Base-by-base conservation (phyloP, 2,329 filamentous ascomycete genomes). In the Knufia fluminis region DNA sequence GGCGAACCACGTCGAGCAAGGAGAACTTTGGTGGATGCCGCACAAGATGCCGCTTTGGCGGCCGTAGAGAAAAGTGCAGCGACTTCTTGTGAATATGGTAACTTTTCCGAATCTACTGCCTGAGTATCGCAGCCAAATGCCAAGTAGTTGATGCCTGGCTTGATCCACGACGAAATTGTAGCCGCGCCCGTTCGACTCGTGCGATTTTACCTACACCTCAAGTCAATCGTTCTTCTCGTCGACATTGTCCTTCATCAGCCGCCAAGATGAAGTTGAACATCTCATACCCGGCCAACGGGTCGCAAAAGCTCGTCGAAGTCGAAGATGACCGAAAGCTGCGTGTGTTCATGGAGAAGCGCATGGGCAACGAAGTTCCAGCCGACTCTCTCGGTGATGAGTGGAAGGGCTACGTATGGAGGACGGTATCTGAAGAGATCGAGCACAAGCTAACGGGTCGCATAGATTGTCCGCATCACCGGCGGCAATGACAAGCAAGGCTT, bases 401-500 rank as follows among this genome's bases (percentile, higher is more conserved):
- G 86, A 96, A 96, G 82, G 92, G 92, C 75, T 98, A 98, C 81
- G 84, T 98, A 79, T 89, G 98, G 85, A 83, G 72, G 8, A 17
- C 3, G 20, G 16, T 31, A 3, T 14, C 35, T 2, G 14, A 28
- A 19, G 10, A 14, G 14, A 3, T 7, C 17, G 36, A 39, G 44
- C 24, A 19, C 10, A 46, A 49, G 24, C 54, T 58, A 52, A 58
- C 52, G 40, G 17, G 22, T 48, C 33, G 32, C 35, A 42, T 52
- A 60, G 58, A 58, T 60, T 43, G 50, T 60, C 53, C 57, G 57
- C 50, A 97, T 98, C 79, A 98, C 92, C 67, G 94, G 92, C 70
- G 92, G 94, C 71, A 98, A 98, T 86, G 92, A 98, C 86, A 98
- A 98, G 88, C 94, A 98, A 82, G 92, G 92, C 79, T 98, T 98